A percentile compares a stretch with the other conserved stretches of the same genome.
Evolutionary conservation across 495 filamentous ascomycete species (phyloP).

Genomic region (Friedmanniomyces endolithicus): DNA sequence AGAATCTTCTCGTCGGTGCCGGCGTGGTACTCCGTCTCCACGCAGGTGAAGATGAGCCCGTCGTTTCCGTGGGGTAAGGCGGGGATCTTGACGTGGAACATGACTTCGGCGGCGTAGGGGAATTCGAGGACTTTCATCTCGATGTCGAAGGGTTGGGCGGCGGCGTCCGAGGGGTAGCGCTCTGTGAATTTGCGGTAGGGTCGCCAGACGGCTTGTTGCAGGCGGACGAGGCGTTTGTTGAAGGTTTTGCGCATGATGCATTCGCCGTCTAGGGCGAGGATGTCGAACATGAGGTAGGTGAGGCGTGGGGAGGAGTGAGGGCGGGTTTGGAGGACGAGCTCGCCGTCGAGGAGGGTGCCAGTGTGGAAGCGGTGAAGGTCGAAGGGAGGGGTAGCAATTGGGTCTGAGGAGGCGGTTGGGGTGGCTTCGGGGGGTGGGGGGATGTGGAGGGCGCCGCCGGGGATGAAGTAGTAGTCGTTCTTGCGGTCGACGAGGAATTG

Average conservation of each 20-base stretch:
- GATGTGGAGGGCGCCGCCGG: constrained; percentile 53
- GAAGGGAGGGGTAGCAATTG: not conserved
- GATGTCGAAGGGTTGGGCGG: constrained; percentile 62
- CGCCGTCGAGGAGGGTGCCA: constrained; percentile 79
- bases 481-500: constrained; percentile 89
- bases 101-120: constrained; percentile 76
- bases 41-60: constrained; percentile 91
- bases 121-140: constrained; percentile 80
- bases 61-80: constrained; percentile 83
- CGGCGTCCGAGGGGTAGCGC: constrained; percentile 51
- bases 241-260: constrained; percentile 63
- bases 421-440: constrained; percentile 33
- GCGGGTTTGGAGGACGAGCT: constrained; percentile 67
- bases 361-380: constrained; percentile 47
- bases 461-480: constrained; percentile 88
- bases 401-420: too few relatives aligned
- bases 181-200: constrained; percentile 63
- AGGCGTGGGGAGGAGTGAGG: constrained; percentile 52
- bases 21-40: constrained; percentile 66
- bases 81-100: constrained; percentile 77
- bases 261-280: constrained; percentile 67
- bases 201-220: constrained; percentile 62
- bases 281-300: constrained; percentile 86
- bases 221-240: constrained; percentile 80
- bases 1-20: constrained; percentile 88